Percentiles rank a stretch among this genome's conserved stretches.
phyloP scores from a whole-genome alignment of 371 early-diverging fungal species.

The Lichtheimia hyalospora region DNA sequence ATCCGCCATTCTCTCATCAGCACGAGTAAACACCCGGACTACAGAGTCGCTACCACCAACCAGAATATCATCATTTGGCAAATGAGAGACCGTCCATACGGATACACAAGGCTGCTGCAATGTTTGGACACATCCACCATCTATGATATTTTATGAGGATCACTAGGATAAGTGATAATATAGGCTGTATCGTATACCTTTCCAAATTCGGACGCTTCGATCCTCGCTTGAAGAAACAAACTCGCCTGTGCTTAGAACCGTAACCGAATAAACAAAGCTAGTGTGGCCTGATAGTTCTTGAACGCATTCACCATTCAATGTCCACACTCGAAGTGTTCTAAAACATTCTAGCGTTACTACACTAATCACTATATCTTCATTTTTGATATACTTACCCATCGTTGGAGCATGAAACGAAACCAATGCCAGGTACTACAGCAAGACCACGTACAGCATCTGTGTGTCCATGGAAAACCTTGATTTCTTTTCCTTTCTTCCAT shows the following conservation, averaged over 20 bases:
- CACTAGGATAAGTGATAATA: not conserved
- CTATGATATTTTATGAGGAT: constrained; percentile 31
- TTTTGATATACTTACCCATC: constrained; percentile 63
- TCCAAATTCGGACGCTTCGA: constrained; percentile 88
- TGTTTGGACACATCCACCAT: constrained; percentile 72
- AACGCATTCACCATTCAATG: constrained; percentile 70
- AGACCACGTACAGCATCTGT: constrained; percentile 89
- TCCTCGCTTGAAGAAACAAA: constrained; percentile 94
- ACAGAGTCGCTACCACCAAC: constrained; percentile 85
- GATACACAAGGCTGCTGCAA: constrained; percentile 87
- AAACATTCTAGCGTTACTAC: not conserved
- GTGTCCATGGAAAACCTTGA: constrained; percentile 83
- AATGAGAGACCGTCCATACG: constrained; percentile 84
- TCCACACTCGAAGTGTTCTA: constrained; percentile 85
- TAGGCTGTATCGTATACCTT: constrained; percentile 42
- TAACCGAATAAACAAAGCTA: constrained; percentile 89
- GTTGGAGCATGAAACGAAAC: constrained; percentile 88
- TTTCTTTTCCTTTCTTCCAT: constrained; percentile 77
- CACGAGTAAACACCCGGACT: constrained; percentile 81
- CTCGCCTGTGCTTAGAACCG: constrained; percentile 71
- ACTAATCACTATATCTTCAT: not conserved
- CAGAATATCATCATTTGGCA: constrained; percentile 87
- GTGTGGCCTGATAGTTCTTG: constrained; percentile 86
- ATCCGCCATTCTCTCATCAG: constrained; percentile 61
- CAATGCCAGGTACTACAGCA: constrained; percentile 57